phyloP scores from a whole-genome alignment of 1,284 basidiomycete species.

The Heliocybe sulcata region DNA sequence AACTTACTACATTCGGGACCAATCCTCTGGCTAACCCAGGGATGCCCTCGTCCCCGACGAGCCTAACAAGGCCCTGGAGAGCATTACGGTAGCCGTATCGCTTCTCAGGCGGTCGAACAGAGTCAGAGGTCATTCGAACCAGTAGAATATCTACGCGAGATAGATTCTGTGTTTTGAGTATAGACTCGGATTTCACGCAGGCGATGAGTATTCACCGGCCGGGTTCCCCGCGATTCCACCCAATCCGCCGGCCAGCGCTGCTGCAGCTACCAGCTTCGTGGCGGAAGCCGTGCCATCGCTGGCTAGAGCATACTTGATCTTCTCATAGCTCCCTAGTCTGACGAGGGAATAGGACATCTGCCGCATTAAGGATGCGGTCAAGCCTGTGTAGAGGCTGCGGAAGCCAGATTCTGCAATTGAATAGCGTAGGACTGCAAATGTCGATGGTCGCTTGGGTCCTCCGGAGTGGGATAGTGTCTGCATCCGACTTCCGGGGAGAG shows the following conservation, averaged over 20 bases:
- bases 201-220: constrained; percentile 41
- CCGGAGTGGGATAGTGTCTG: constrained; percentile 51
- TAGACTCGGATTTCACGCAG: background rate
- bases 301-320: constrained; percentile 54
- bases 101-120: constrained; percentile 62
- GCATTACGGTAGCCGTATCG: constrained; percentile 77
- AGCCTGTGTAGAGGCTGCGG: constrained; percentile 73
- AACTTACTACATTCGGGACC: constrained; percentile 68
- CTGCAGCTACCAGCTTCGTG: constrained; percentile 50
- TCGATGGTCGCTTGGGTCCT: constrained; percentile 42
- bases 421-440: constrained; percentile 45
- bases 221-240: constrained; percentile 80
- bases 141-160: constrained; percentile 53
- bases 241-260: constrained; percentile 61
- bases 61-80: constrained; percentile 55
- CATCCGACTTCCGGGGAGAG: constrained; percentile 49
- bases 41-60: constrained; percentile 68
- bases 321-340: constrained; percentile 81
- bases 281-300: constrained; percentile 41
- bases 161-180: constrained; percentile 4
- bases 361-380: constrained; percentile 79
- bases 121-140: constrained; percentile 88
- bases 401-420: constrained; percentile 59
- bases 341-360: constrained; percentile 93
- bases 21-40: constrained; percentile 70